These are phyloP conservation scores for Zymoseptoria tritici DNA, from an alignment of 2,329 filamentous ascomycete species.

Conservation along the genomic window DNA sequence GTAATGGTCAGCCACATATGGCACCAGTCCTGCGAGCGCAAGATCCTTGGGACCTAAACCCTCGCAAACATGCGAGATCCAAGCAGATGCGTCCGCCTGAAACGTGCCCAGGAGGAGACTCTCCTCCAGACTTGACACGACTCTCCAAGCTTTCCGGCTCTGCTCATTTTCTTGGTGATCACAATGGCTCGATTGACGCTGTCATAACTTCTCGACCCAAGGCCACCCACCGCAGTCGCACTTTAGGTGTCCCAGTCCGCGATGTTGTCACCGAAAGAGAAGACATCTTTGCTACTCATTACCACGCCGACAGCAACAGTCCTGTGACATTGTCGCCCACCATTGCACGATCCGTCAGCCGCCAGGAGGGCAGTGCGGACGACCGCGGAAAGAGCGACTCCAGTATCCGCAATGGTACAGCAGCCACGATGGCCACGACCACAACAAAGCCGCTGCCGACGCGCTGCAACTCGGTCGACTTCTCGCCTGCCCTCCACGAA, in stretches of 20 bases:
- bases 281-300: conserved; percentile 57
- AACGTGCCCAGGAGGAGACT: not conserved
- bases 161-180: not conserved
- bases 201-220: not conserved
- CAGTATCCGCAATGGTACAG: not conserved
- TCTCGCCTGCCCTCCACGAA: conserved; percentile 8
- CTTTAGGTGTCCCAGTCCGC: conserved; percentile 11
- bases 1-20: conserved; percentile 13
- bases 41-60: conserved; percentile 6
- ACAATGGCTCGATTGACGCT: not conserved
- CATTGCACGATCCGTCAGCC: conserved; percentile 2
- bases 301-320: conserved; percentile 43
- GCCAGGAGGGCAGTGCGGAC: conserved; percentile 12
- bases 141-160: conserved; percentile 5
- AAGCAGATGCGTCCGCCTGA: conserved; percentile 9
- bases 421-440: conserved; percentile 1
- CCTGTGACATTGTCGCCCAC: conserved; percentile 32
- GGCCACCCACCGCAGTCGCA: conserved; percentile 2
- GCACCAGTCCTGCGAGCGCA: conserved; percentile 11
- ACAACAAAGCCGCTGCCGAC: conserved; percentile 6
- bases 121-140: conserved; percentile 1
- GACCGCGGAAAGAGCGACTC: conserved; percentile 5
- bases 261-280: conserved; percentile 47
- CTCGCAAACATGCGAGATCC: conserved; percentile 6
- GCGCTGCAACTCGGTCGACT: conserved; percentile 8